These are phyloP conservation scores for Pleurotus salmoneostramineus DNA, from an alignment of 768 basidiomycete genomes.

Conservation along the genomic window DNA sequence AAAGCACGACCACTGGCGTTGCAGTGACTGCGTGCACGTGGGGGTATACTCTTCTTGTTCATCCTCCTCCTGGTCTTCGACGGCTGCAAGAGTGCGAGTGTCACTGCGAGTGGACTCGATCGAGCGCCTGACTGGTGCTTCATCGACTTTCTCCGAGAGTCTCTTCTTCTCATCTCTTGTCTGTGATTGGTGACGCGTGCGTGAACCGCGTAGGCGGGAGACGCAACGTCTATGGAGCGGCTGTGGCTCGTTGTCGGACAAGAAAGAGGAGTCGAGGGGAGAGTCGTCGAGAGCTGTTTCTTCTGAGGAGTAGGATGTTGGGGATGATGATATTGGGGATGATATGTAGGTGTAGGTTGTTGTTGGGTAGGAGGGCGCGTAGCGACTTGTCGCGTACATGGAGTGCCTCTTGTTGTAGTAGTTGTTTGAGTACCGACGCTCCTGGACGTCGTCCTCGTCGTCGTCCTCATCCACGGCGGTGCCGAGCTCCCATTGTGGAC, in stretches of 20 bases:
- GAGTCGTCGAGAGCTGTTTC: constrained; percentile 2
- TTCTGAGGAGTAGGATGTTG: constrained; percentile 5
- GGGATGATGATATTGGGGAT: not conserved
- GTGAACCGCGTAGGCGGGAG: not conserved
- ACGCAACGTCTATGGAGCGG: constrained; percentile 4
- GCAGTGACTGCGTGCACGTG: constrained; percentile 50
- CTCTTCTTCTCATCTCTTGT: constrained; percentile 5
- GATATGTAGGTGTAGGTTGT: constrained; percentile 5
- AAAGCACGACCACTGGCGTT: constrained; percentile 60
- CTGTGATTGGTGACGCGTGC: constrained; percentile 7
- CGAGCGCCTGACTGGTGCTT: constrained; percentile 8
- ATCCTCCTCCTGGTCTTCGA: constrained; percentile 19
- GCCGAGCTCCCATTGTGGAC: constrained; percentile 9
- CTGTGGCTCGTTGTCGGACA: not conserved
- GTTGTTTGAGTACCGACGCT: constrained; percentile 11
- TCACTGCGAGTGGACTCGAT: constrained; percentile 6
- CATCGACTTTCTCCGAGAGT: constrained; percentile 1
- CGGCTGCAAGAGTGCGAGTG: constrained; percentile 8
- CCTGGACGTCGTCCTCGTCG: constrained; percentile 15
- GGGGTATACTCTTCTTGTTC: constrained; percentile 36
- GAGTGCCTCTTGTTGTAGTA: constrained; percentile 8
- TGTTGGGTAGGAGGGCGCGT: not conserved
- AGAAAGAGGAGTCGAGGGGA: not conserved
- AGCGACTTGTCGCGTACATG: constrained; percentile 8
- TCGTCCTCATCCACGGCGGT: constrained; percentile 22